These are phyloP conservation scores for Chaetomiaceae sp. DNA, from an alignment of 2,329 filamentous ascomycete genomes.

Conservation along the genomic window DNA sequence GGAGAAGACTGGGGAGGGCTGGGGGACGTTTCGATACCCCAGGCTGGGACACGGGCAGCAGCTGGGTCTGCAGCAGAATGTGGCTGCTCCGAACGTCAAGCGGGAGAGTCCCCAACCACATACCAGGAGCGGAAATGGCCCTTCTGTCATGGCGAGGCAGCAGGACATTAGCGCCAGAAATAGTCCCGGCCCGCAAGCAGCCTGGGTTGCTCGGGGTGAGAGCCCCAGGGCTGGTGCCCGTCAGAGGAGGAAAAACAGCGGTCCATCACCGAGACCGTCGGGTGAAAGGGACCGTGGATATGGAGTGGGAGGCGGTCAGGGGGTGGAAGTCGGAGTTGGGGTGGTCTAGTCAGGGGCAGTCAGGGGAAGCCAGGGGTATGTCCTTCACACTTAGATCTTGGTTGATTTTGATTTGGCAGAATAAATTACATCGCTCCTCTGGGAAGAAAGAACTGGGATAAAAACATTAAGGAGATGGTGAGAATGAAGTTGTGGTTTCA, in stretches of 20 bases:
- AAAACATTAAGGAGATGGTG: no score
- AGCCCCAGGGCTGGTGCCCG: neutral
- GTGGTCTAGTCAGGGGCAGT: neutral
- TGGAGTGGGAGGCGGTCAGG: neutral
- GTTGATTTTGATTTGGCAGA: no score
- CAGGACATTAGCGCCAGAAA: neutral
- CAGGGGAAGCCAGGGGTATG: no score
- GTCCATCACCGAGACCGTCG: neutral
- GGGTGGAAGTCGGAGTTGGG: neutral
- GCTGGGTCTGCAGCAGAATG: no score
- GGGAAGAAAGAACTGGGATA: no score
- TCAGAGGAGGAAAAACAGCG: neutral
- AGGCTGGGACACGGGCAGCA: neutral
- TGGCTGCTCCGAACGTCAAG: neutral
- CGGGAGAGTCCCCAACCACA: neutral
- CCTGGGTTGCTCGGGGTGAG: neutral
- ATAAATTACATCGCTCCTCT: no score
- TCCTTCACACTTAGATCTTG: no score
- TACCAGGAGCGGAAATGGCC: no score
- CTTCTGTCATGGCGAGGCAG: neutral
- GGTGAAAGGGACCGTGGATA: neutral
- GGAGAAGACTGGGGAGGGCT: neutral
- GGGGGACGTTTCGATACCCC: no score
- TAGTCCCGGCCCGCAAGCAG: neutral
- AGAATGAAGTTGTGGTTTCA: no score